These are phyloP conservation scores for Hypomyces rosellus DNA, from an alignment of 2,329 filamentous ascomycete species.

Conservation along the genomic window DNA sequence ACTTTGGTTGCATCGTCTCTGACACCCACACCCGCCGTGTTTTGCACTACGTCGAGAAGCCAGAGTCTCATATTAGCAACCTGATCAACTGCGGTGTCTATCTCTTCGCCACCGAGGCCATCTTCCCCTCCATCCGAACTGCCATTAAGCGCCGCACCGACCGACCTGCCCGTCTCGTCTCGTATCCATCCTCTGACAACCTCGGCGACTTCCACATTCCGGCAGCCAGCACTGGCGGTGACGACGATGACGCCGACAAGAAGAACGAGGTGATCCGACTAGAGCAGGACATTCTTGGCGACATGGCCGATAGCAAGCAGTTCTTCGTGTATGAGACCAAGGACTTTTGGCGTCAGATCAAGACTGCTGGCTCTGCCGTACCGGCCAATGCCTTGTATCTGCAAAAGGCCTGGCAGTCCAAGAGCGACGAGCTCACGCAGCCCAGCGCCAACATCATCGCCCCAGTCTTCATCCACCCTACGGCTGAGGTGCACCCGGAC, in stretches of 20 bases:
- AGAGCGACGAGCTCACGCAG: slow-evolving; percentile 68
- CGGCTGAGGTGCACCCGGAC: slow-evolving; percentile 82
- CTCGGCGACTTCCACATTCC: slow-evolving; percentile 61
- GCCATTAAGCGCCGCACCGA: slow-evolving; percentile 95
- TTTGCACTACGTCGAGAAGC: slow-evolving; percentile 98
- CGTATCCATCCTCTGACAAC: slow-evolving; percentile 95
- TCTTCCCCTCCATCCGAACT: slow-evolving; percentile 90
- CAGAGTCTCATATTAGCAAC: slow-evolving; percentile 90
- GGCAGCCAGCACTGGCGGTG: slow-evolving; percentile 28
- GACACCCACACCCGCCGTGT: slow-evolving; percentile 92
- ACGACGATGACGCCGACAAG: slow-evolving; percentile 58
- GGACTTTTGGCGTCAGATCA: slow-evolving; percentile 99
- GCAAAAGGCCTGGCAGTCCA: slow-evolving; percentile 82
- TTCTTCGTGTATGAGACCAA: slow-evolving; percentile 99
- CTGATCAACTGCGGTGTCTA: slow-evolving; percentile 99
- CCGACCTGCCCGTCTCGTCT: slow-evolving; percentile 73
- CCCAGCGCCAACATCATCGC: slow-evolving; percentile 83
- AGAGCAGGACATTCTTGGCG: slow-evolving; percentile 93
- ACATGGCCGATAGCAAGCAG: slow-evolving; percentile 92
- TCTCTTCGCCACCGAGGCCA: slow-evolving; percentile 89
- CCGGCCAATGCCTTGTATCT: slow-evolving; percentile 96
- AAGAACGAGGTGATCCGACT: slow-evolving; percentile 85
- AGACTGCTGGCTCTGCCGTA: slow-evolving; percentile 94
- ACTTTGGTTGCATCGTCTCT: slow-evolving; percentile 97
- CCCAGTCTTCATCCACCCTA: slow-evolving; percentile 92